Conservation (phyloP, 257 asterid genomes). For the Verbena officinalis region DNA sequence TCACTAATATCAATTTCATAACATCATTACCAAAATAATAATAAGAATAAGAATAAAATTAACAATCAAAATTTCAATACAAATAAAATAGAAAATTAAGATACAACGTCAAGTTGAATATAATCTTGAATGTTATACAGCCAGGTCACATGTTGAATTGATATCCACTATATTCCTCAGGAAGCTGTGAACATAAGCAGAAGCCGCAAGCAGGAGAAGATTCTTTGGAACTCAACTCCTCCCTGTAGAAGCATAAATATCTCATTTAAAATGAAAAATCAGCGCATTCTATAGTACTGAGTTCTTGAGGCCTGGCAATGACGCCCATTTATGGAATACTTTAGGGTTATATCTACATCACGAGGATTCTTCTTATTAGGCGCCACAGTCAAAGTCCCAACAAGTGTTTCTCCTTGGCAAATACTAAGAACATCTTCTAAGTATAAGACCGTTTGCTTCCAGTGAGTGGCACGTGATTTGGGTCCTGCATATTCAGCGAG, state of each 20-base stretch:
- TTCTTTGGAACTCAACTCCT: not conserved
- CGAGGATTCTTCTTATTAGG: constrained; percentile 95
- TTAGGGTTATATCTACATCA: constrained; percentile 81
- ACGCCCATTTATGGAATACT: constrained; percentile 70
- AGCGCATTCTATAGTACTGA: constrained; percentile 75
- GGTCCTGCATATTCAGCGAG: constrained; percentile 55
- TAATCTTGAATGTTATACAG: not conserved
- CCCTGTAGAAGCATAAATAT: not conserved
- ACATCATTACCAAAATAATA: too few species aligned
- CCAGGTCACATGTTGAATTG: constrained; percentile 13
- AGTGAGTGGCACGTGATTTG: constrained; percentile 86
- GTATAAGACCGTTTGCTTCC: constrained; percentile 97
- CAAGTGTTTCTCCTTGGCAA: constrained; percentile 81
- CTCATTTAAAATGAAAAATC: not conserved
- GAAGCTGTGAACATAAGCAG: not conserved
- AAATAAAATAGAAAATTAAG: not conserved
- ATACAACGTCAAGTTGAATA: constrained; percentile 22
- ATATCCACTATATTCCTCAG: not conserved
- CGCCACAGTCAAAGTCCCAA: constrained; percentile 72
- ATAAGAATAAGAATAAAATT: too few species aligned
- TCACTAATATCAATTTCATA: too few species aligned
- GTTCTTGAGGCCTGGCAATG: constrained; percentile 69
- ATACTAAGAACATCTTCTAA: constrained; percentile 85
- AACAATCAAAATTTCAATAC: constrained; percentile 11
- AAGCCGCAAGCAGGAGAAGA: not conserved